Percentiles rank a stretch among this genome's conserved stretches.
Evolutionary conservation across 1,139 yeast species (phyloP).

Genomic region (Pichia sp.): DNA sequence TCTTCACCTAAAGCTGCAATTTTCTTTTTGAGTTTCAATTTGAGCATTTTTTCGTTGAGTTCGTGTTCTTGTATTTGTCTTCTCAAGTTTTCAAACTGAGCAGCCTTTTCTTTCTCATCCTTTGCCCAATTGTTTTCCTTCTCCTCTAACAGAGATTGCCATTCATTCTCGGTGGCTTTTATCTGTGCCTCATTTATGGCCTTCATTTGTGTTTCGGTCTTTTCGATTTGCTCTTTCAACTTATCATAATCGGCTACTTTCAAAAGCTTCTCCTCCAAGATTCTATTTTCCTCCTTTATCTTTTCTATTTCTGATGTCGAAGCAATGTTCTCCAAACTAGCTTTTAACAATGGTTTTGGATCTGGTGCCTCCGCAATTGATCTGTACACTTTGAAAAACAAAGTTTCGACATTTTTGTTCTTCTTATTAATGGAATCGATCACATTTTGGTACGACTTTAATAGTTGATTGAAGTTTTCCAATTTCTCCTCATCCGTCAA

Average conservation of each 20-base stretch:
- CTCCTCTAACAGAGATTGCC: slow-evolving; percentile 55
- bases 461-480: slow-evolving; percentile 56
- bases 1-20: slow-evolving; percentile 58
- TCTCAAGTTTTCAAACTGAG: slow-evolving; percentile 45
- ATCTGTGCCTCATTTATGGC: slow-evolving; percentile 29
- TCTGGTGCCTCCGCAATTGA: slow-evolving; percentile 87
- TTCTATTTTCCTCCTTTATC: slow-evolving; percentile 50
- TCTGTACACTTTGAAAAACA: slow-evolving; percentile 71
- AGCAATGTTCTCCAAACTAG: slow-evolving; percentile 61
- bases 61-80: slow-evolving; percentile 51
- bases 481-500: slow-evolving; percentile 63
- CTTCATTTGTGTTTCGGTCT: slow-evolving; percentile 42
- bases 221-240: slow-evolving; percentile 57
- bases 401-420: slow-evolving; percentile 67
- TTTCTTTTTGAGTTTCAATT: slow-evolving; percentile 45
- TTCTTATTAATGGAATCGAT: slow-evolving; percentile 78
- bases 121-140: slow-evolving; percentile 58
- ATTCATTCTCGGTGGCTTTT: slow-evolving; percentile 58
- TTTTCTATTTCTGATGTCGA: slow-evolving; percentile 45
- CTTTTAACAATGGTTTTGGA: slow-evolving; percentile 76
- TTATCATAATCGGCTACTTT: slow-evolving; percentile 76
- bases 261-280: slow-evolving; percentile 57
- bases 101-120: slow-evolving; percentile 43
- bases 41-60: slow-evolving; percentile 52
- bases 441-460: slow-evolving; percentile 83